Evolutionary conservation across 371 early-diverging fungal species (phyloP).

Genomic region (Mucor racemosus): DNA sequence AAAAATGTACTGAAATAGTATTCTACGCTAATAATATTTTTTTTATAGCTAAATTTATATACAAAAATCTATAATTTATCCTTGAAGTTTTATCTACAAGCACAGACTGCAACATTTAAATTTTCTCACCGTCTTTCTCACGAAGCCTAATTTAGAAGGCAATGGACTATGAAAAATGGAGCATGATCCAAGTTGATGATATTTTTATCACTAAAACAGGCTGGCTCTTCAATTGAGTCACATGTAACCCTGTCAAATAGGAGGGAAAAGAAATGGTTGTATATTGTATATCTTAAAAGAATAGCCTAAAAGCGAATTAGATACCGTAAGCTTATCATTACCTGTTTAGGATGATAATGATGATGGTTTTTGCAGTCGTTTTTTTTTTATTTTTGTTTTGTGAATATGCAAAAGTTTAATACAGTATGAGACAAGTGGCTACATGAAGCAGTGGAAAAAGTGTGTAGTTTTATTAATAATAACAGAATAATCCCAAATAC

Average conservation of each 20-base stretch:
- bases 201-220: constrained; percentile 16
- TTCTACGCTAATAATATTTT: neutral
- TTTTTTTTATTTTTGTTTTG: no score
- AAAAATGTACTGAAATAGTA: neutral
- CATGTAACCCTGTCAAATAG: constrained; percentile 31
- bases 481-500: no score
- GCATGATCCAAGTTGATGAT: constrained; percentile 28
- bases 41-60: neutral
- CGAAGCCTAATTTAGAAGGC: constrained; percentile 30
- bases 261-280: constrained; percentile 12
- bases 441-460: no score
- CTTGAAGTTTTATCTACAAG: neutral
- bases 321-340: constrained; percentile 23
- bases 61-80: no score
- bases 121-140: constrained; percentile 31
- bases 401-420: no score
- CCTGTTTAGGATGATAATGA: constrained; percentile 14
- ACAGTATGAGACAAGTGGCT: no score
- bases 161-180: constrained; percentile 21
- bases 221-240: constrained; percentile 20
- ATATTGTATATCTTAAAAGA: neutral
- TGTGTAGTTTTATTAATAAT: no score
- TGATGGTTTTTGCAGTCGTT: no score
- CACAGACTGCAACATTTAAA: constrained; percentile 14
- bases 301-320: constrained; percentile 17